A percentile compares a stretch with the other conserved stretches of the same genome.
These are phyloP conservation scores for Xylaria curta DNA, from an alignment of 495 filamentous ascomycete genomes.

Conservation along the genomic window DNA sequence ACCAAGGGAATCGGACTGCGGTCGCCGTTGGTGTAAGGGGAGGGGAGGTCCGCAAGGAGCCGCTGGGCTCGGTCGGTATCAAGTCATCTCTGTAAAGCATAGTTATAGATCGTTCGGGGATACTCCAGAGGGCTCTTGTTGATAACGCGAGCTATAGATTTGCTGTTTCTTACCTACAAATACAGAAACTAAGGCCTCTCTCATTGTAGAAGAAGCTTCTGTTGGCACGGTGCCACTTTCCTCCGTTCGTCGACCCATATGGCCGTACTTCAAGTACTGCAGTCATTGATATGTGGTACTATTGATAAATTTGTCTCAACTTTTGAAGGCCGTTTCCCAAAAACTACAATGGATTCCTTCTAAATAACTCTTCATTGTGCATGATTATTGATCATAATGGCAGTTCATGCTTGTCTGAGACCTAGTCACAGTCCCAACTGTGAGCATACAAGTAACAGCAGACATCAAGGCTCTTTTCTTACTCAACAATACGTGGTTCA, in stretches of 20 bases:
- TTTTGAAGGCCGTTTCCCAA: neutral
- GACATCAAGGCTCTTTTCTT: too few relatives aligned
- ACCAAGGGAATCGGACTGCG: slow-evolving; percentile 17
- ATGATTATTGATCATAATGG: too few relatives aligned
- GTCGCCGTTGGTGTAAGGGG: slow-evolving; percentile 13
- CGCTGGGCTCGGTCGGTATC: neutral
- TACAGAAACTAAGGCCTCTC: too few relatives aligned
- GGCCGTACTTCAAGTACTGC: neutral
- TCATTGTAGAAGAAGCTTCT: neutral
- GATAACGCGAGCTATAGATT: neutral
- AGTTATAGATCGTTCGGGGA: neutral
- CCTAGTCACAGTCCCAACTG: too few relatives aligned
- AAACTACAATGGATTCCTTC: neutral
- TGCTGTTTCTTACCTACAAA: neutral
- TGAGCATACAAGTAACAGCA: too few relatives aligned
- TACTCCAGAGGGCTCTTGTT: neutral
- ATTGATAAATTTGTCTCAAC: neutral
- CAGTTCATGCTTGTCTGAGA: neutral
- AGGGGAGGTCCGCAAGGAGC: slow-evolving; percentile 10
- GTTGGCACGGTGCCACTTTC: neutral
- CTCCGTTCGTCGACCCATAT: neutral
- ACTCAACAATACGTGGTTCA: too few relatives aligned
- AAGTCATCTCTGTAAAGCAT: neutral
- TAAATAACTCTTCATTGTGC: neutral
- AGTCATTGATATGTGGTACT: too few relatives aligned